Evolutionary conservation across 495 filamentous ascomycete genomes (phyloP).

Genomic region (Ascobolus immersus): DNA sequence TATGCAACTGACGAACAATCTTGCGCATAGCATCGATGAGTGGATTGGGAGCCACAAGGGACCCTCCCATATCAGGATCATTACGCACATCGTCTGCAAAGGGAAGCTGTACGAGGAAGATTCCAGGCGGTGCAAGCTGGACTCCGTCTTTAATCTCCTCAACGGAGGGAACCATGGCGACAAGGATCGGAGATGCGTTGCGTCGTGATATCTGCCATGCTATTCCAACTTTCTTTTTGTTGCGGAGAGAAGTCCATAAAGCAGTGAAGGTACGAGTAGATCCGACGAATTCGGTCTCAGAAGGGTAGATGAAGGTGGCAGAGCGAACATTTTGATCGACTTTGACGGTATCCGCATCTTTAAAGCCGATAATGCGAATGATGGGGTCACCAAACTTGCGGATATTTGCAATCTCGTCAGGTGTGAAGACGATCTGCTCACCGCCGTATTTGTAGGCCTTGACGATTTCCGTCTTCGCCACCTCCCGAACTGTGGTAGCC

Average conservation of each 20-base stretch:
- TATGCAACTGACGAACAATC: constrained; percentile 63
- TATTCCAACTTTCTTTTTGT: constrained; percentile 49
- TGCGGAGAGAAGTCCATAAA: constrained; percentile 61
- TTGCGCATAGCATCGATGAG: constrained; percentile 59
- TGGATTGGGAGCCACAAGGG: constrained; percentile 37
- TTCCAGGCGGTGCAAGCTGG: constrained; percentile 49
- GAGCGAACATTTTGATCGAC: constrained; percentile 70
- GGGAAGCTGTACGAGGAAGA: constrained; percentile 75
- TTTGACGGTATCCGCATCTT: constrained; percentile 44
- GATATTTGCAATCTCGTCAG: constrained; percentile 53
- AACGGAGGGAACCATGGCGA: constrained; percentile 52
- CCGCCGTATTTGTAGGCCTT: constrained; percentile 94
- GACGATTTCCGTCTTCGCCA: constrained; percentile 59
- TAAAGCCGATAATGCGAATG: constrained; percentile 87
- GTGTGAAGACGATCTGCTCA: constrained; percentile 61
- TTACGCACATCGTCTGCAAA: constrained; percentile 76
- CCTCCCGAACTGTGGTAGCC: constrained; percentile 42
- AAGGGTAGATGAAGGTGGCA: constrained; percentile 80
- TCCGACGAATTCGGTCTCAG: constrained; percentile 68
- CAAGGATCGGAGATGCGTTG: constrained; percentile 51
- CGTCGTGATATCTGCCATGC: constrained; percentile 72
- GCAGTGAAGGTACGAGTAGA: constrained; percentile 83
- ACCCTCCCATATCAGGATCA: constrained; percentile 28
- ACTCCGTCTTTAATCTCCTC: constrained; percentile 38
- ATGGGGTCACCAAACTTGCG: constrained; percentile 55